phyloP scores from a whole-genome alignment of 2,329 filamentous ascomycete genomes.

The Raffaelea ambrosiae region DNA sequence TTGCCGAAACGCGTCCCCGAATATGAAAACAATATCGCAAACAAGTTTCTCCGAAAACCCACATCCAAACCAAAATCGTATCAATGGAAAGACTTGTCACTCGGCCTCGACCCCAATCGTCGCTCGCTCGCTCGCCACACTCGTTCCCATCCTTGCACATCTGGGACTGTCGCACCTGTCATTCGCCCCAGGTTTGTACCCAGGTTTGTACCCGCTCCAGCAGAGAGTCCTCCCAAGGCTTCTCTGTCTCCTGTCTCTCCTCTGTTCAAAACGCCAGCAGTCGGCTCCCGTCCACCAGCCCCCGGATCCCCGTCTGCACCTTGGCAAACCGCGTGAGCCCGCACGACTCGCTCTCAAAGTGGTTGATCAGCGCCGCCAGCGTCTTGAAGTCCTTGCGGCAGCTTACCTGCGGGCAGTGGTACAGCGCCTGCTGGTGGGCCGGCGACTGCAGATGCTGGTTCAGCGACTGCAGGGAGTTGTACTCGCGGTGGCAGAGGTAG shows the following conservation, averaged over 20 bases:
- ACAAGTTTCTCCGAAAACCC: background rate
- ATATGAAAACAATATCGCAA: background rate
- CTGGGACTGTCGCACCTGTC: no score
- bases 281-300: slow-evolving; percentile 14
- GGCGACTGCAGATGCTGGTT: slow-evolving; percentile 47
- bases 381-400: slow-evolving; percentile 29
- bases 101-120: background rate
- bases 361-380: slow-evolving; percentile 30
- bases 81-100: background rate
- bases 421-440: slow-evolving; percentile 29
- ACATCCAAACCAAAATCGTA: background rate
- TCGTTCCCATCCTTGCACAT: no score
- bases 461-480: slow-evolving; percentile 25
- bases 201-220: no score
- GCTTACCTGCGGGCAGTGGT: slow-evolving; percentile 28
- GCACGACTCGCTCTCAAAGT: slow-evolving; percentile 35
- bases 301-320: slow-evolving; percentile 20
- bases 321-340: slow-evolving; percentile 27
- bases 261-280: background rate
- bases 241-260: no score
- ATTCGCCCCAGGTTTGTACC: no score
- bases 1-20: background rate
- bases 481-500: slow-evolving; percentile 42
- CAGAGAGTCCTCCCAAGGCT: no score
- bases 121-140: no score